Evolutionary conservation across 2,329 filamentous ascomycete genomes (phyloP).

Genomic region (Botrytis medusae): DNA sequence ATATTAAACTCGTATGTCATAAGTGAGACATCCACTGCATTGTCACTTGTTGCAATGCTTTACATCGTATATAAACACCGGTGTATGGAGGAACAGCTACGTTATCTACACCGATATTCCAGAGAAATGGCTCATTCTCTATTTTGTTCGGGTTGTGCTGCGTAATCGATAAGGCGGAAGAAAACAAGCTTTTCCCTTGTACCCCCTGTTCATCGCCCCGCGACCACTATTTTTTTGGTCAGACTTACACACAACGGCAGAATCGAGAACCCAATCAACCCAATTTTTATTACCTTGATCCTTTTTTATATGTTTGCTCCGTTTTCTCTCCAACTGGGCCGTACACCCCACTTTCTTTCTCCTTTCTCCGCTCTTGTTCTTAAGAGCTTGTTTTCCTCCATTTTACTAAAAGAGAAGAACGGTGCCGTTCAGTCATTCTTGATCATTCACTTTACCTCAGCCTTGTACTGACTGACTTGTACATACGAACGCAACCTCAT

Average conservation of each 20-base stretch:
- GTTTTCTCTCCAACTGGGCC: neutral
- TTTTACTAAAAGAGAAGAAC: neutral
- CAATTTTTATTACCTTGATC: neutral
- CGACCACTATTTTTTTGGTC: neutral
- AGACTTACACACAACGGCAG: constrained; percentile 2
- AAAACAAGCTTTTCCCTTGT: constrained; percentile 13
- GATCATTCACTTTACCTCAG: constrained; percentile 14
- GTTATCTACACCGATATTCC: neutral
- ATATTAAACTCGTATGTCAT: neutral
- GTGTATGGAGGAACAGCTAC: neutral
- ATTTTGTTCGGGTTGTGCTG: neutral
- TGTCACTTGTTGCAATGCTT: neutral
- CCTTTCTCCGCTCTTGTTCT: neutral
- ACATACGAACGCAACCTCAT: neutral
- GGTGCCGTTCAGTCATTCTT: neutral
- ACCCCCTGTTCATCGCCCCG: neutral
- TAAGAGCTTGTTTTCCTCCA: constrained; percentile 4
- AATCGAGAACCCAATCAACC: neutral
- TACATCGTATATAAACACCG: neutral
- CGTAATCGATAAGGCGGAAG: constrained; percentile 15
- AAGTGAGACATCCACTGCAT: neutral
- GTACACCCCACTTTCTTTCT: neutral
- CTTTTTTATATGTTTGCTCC: neutral
- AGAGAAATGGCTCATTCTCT: neutral
- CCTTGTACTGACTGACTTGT: neutral